These are phyloP conservation scores for Pelagophyceae sp. DNA, from an alignment of 352 stramenopile genomes.

Conservation along the genomic window DNA sequence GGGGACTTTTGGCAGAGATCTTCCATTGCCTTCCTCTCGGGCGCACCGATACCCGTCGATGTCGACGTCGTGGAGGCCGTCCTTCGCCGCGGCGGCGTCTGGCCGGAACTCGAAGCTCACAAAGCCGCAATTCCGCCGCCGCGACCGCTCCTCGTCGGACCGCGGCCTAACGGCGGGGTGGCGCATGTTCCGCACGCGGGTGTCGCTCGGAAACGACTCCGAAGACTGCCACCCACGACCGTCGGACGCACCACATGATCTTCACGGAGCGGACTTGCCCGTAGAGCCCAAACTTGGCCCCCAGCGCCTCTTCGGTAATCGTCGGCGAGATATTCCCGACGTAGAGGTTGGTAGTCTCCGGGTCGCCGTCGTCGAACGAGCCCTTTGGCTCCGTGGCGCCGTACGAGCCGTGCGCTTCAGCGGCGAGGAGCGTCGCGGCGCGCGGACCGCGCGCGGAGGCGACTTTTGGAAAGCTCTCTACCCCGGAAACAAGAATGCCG, in stretches of 20 bases:
- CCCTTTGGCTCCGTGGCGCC: slow-evolving; percentile 63
- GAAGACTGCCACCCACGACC: too few relatives aligned
- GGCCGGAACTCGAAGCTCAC: slow-evolving; percentile 57
- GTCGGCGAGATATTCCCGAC: slow-evolving; percentile 54
- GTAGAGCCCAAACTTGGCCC: slow-evolving; percentile 54
- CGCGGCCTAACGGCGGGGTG: slow-evolving; percentile 59
- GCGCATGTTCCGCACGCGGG: too few relatives aligned
- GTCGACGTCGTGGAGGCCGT: slow-evolving; percentile 27
- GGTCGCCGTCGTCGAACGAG: slow-evolving; percentile 69
- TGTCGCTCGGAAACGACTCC: too few relatives aligned
- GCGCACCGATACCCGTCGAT: slow-evolving; percentile 29
- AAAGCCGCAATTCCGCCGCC: slow-evolving; percentile 65
- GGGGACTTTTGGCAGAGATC: too few relatives aligned
- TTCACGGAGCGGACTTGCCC: slow-evolving; percentile 66
- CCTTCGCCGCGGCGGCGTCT: slow-evolving; percentile 54
- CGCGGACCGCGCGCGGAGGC: not conserved
- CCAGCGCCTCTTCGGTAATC: slow-evolving; percentile 56
- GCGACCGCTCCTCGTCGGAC: slow-evolving; percentile 61
- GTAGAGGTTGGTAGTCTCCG: slow-evolving; percentile 45
- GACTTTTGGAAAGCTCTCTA: not conserved
- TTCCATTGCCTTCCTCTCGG: too few relatives aligned
- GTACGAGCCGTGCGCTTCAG: slow-evolving; percentile 48
- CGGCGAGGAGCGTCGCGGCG: not conserved
- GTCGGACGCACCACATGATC: slow-evolving; percentile 51
- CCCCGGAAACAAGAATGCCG: not conserved